These are phyloP conservation scores for Hordeum vulgare DNA, from an alignment of 176 grass and related monocot genomes.

Conservation along the genomic window MorexV3_pseudomolecules_assembly NC_058518.1:454651241-454651740, in stretches of 20 bases:
- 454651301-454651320: not conserved
- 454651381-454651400: not conserved
- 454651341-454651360: not conserved
- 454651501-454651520: slow-evolving; percentile 11
- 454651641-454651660: not conserved
- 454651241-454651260: not conserved
- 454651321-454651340: not conserved
- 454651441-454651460: not conserved
- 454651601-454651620: not conserved
- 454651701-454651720: too few species aligned
- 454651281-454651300: not conserved
- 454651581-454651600: not conserved
- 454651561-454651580: not conserved
- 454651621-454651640: not conserved
- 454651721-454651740: too few species aligned
- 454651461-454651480: slow-evolving; percentile 14
- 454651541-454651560: slow-evolving; percentile 39
- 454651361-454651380: not conserved
- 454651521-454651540: not conserved
- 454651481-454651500: not conserved
- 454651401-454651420: not conserved
- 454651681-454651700: not conserved
- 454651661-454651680: not conserved
- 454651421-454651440: not conserved
- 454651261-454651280: not conserved